phyloP scores from a whole-genome alignment of 371 early-diverging fungal species.

The Zychaea mexicana region DNA sequence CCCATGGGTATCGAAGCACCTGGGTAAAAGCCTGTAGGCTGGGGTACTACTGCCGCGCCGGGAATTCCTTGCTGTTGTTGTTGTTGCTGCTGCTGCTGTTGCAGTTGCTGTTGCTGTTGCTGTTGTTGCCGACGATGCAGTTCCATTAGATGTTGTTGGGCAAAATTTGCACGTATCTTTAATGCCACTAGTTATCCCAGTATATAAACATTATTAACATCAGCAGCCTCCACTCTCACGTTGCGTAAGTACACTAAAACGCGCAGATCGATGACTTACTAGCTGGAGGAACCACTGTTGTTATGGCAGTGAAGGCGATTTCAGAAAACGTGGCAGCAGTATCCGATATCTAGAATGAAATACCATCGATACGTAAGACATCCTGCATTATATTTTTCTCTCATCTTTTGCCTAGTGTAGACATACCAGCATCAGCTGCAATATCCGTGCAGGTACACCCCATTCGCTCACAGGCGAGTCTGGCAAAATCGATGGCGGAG shows the following conservation, averaged over 20 bases:
- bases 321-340: slow-evolving; percentile 1
- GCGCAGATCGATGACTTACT: slow-evolving; percentile 6
- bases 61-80: not conserved
- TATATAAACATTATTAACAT: too few species aligned
- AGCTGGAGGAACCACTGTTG: not conserved
- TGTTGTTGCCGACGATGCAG: not conserved
- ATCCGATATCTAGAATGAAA: slow-evolving; percentile 3
- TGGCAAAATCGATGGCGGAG: slow-evolving; percentile 21
- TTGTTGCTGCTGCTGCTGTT: slow-evolving; percentile 5
- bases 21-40: not conserved
- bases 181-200: not conserved
- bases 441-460: slow-evolving; percentile 33
- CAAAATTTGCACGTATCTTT: not conserved
- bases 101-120: not conserved
- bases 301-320: slow-evolving; percentile 4
- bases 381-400: too few species aligned
- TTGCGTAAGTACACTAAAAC: too few species aligned
- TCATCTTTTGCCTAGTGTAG: too few species aligned
- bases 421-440: slow-evolving; percentile 7
- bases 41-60: not conserved
- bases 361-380: not conserved
- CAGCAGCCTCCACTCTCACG: too few species aligned
- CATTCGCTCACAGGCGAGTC: slow-evolving; percentile 38
- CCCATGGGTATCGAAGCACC: not conserved
- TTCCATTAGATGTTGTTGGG: not conserved